A percentile compares a stretch with the other conserved stretches of the same genome.
Evolutionary conservation across 164 flowering plant species (phyloP).

Genomic region (Paratinospora sagittata): DNA sequence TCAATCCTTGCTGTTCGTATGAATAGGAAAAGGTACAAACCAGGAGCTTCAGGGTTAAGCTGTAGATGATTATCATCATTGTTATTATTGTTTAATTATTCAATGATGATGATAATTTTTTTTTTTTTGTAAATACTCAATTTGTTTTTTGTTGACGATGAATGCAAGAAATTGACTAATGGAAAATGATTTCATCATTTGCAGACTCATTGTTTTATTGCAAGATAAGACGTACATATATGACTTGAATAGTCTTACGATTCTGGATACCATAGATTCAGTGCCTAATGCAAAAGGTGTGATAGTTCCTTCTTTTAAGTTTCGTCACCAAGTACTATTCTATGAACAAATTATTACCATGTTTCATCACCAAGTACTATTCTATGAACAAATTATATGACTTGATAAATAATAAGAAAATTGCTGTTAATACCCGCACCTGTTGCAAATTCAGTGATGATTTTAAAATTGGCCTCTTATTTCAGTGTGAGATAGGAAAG

Average conservation of each 20-base stretch:
- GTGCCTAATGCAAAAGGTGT: conserved; percentile 79
- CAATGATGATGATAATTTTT: too few relatives aligned
- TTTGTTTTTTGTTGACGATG: background rate
- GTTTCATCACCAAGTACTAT: too few relatives aligned
- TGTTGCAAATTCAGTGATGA: too few relatives aligned
- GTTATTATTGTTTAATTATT: background rate
- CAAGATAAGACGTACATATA: conserved; percentile 76
- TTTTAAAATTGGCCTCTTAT: too few relatives aligned
- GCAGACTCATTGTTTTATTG: conserved; percentile 83
- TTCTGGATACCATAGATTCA: conserved; percentile 74
- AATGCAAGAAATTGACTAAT: background rate
- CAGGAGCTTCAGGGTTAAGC: background rate
- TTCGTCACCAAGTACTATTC: too few relatives aligned
- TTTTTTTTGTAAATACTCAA: background rate
- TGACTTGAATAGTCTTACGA: conserved; percentile 62
- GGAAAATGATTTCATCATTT: conserved; percentile 10
- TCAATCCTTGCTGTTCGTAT: conserved; percentile 79
- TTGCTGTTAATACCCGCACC: too few relatives aligned
- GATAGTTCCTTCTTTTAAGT: background rate
- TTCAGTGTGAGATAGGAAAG: too few relatives aligned
- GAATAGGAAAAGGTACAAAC: conserved; percentile 59
- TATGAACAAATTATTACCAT: too few relatives aligned
- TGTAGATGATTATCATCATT: background rate
- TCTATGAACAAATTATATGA: too few relatives aligned
- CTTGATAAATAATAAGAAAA: too few relatives aligned